A percentile compares a stretch with the other conserved stretches of the same genome.
These are phyloP conservation scores for Pseudognaphalium luteoalbum DNA, from an alignment of 129 eudicot genomes.

Conservation along the genomic window DNA sequence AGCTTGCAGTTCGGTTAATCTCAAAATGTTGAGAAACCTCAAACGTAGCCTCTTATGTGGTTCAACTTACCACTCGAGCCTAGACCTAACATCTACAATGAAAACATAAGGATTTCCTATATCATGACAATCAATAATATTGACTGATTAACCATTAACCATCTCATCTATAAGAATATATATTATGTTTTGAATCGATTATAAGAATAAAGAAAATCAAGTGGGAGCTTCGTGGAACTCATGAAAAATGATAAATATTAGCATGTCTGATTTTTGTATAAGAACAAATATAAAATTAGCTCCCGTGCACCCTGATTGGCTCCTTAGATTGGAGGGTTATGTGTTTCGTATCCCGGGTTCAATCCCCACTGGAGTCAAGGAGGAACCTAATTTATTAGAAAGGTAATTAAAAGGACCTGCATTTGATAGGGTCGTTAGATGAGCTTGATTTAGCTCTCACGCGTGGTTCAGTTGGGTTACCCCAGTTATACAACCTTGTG, in stretches of 20 bases:
- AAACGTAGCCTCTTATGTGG: background rate
- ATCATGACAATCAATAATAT: background rate
- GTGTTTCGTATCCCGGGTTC: background rate
- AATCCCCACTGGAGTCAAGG: background rate
- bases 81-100: background rate
- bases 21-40: background rate
- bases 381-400: too few species aligned
- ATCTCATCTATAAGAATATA: background rate
- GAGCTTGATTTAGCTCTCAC: background rate
- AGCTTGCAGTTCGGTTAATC: background rate
- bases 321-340: background rate
- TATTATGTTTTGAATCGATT: background rate
- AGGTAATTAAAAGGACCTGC: background rate
- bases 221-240: background rate
- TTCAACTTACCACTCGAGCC: background rate
- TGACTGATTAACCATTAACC: background rate
- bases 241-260: background rate
- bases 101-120: background rate
- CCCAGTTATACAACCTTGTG: background rate
- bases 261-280: background rate
- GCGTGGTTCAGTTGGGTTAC: background rate
- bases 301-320: background rate
- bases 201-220: too few species aligned
- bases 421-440: background rate
- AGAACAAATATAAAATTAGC: background rate